phyloP scores from a whole-genome alignment of 78 protist species.

The Goniomonas avonlea region DNA sequence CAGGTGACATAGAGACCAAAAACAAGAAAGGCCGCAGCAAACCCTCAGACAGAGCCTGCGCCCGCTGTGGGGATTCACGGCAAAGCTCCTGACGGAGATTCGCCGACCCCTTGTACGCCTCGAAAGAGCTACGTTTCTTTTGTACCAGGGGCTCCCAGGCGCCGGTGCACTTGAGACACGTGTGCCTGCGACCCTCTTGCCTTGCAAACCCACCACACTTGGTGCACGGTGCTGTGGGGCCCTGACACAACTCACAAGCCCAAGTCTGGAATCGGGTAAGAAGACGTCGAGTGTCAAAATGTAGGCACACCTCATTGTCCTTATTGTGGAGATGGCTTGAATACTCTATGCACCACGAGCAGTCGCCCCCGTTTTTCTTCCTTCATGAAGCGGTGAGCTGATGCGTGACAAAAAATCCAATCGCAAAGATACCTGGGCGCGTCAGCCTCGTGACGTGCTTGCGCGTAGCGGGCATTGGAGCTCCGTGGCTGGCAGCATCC shows the following conservation, averaged over 20 bases:
- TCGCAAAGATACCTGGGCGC: background rate
- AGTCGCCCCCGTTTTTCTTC: background rate
- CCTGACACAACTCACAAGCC: too few relatives aligned
- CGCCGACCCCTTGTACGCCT: background rate
- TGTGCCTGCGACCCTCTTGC: background rate
- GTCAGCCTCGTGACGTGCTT: background rate
- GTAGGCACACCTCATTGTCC: background rate
- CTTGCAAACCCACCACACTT: constrained; percentile 4
- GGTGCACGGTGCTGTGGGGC: too few relatives aligned
- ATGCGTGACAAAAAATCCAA: background rate
- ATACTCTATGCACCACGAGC: constrained; percentile 11
- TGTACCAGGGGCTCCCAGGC: background rate
- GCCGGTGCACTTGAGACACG: background rate
- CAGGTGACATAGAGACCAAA: background rate
- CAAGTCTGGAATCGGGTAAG: too few relatives aligned
- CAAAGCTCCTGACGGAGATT: background rate
- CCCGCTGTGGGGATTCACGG: background rate
- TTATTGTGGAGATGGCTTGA: background rate
- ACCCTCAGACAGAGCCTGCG: background rate
- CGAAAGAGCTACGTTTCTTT: background rate
- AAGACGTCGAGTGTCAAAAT: too few relatives aligned
- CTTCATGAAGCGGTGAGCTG: background rate
- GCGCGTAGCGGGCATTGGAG: background rate
- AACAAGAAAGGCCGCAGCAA: constrained; percentile 1
- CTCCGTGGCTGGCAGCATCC: constrained; percentile 21